These are phyloP conservation scores for Xanthoconium separans DNA, from an alignment of 1,284 basidiomycete genomes.

Conservation along the genomic window DNA sequence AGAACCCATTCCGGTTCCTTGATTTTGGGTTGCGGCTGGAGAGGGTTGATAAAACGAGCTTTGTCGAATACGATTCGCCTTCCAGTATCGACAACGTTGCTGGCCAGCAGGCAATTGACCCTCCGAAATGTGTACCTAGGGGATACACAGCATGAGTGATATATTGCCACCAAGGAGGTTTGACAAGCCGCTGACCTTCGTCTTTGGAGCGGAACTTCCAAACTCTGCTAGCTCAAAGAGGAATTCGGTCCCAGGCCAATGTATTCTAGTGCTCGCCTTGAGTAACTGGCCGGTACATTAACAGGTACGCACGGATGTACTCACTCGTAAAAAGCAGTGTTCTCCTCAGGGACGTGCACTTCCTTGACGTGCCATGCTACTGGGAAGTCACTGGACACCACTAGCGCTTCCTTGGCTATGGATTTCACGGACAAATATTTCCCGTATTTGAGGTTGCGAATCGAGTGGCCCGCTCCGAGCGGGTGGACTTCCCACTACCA, in stretches of 20 bases:
- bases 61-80: slow-evolving; percentile 29
- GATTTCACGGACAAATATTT: slow-evolving; percentile 30
- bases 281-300: background rate
- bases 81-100: slow-evolving; percentile 32
- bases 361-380: slow-evolving; percentile 30
- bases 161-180: background rate
- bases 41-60: slow-evolving; percentile 30
- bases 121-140: slow-evolving; percentile 25
- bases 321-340: slow-evolving; percentile 30
- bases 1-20: slow-evolving; percentile 16
- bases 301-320: background rate
- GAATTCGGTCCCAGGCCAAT: slow-evolving; percentile 30
- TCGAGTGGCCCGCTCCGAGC: slow-evolving; percentile 29
- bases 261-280: slow-evolving; percentile 18
- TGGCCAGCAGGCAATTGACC: slow-evolving; percentile 22
- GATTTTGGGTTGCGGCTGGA: slow-evolving; percentile 3
- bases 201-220: slow-evolving; percentile 30
- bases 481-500: slow-evolving; percentile 31
- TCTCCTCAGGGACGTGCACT: slow-evolving; percentile 28
- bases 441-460: slow-evolving; percentile 34
- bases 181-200: slow-evolving; percentile 21
- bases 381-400: slow-evolving; percentile 29
- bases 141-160: background rate
- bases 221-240: slow-evolving; percentile 27
- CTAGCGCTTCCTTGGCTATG: slow-evolving; percentile 15